Evolutionary conservation across 2,329 filamentous ascomycete genomes (phyloP), one percentile per base, ranked within the genome.

Genomic region (Colletotrichum higginsianum): DNA sequence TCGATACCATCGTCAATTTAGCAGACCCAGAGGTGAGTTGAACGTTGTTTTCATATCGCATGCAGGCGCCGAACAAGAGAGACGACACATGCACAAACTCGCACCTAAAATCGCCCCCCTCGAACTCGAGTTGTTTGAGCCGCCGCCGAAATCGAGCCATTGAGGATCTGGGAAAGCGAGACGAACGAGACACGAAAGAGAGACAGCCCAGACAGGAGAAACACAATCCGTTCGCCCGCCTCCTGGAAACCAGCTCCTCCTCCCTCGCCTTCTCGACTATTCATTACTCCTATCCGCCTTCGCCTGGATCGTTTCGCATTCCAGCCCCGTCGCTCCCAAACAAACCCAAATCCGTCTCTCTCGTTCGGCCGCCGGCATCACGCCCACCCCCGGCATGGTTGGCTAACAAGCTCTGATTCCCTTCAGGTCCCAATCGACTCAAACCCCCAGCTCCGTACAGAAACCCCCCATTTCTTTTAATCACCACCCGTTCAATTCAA

Each of bases 281-380:
- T 46, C 58, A n/a, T 49, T 18, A 52, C 65, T 50, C 52, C 42
- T 53, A 47, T 58, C 18, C 65, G 46, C 66, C 53, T 21, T 47
- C 58, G 53, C 42, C 65, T 68, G 18, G 38, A 26, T 62, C 58
- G 46, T 63, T 60, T 60, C 47, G 58, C 68, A 71, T 71, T 71
- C 68, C 68, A 71, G 65, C 46, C 63, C 65, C 58, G 58, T 68
- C 65, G 42, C 52, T 46, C 65, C 68, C 65, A 57, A 61, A 68
- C 53, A 71, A 38, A 64, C 35, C 35, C 52, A 44, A 52, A 53
- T 38, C 49, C 57, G 42, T 38, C 65, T 69, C 66, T 60, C 53
- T 52, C 66, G 50, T 47, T 62, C 57, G 46, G 46, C 40, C 58
- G 40, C 58, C 46, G 65, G 38, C 58, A 68, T 42, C 47, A 60